Evolutionary conservation across 73 alveolate species (phyloP).

Genomic region (Strombidium stylifer): DNA sequence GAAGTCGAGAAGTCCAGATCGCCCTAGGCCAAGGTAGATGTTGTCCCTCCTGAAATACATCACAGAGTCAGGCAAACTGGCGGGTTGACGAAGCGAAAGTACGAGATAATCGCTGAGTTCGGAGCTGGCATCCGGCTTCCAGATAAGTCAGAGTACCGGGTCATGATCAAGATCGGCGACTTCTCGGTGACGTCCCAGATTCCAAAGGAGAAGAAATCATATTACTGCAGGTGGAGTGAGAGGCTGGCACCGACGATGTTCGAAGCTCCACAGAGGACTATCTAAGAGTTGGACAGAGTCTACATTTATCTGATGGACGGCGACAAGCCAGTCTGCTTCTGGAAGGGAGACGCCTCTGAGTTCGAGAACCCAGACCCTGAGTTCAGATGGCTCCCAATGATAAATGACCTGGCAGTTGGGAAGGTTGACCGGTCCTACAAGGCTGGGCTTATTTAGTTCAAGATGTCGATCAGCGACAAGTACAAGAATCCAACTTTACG

Average conservation of each 20-base stretch:
- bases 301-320: slow-evolving; percentile 35
- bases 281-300: slow-evolving; percentile 23
- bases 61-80: too few relatives aligned
- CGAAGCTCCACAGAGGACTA: slow-evolving; percentile 10
- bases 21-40: too few relatives aligned
- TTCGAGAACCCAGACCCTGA: slow-evolving; percentile 31
- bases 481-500: slow-evolving; percentile 4
- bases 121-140: slow-evolving; percentile 40
- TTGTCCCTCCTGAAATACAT: too few relatives aligned
- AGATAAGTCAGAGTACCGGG: slow-evolving; percentile 14
- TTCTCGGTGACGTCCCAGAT: slow-evolving; percentile 10
- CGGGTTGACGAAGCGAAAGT: slow-evolving; percentile 2
- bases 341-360: slow-evolving; percentile 33
- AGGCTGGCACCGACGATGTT: slow-evolving; percentile 4
- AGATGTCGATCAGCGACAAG: slow-evolving; percentile 25
- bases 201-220: neutral
- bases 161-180: slow-evolving; percentile 51
- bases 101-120: slow-evolving; percentile 48
- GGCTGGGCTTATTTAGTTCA: slow-evolving; percentile 46
- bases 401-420: slow-evolving; percentile 52
- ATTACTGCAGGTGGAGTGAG: slow-evolving; percentile 29
- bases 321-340: slow-evolving; percentile 45
- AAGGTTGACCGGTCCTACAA: slow-evolving; percentile 30
- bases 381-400: slow-evolving; percentile 52
- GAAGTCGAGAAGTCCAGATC: too few relatives aligned